Conservation (phyloP, 1,284 basidiomycete species). For the Clitocybe nebularis region DNA sequence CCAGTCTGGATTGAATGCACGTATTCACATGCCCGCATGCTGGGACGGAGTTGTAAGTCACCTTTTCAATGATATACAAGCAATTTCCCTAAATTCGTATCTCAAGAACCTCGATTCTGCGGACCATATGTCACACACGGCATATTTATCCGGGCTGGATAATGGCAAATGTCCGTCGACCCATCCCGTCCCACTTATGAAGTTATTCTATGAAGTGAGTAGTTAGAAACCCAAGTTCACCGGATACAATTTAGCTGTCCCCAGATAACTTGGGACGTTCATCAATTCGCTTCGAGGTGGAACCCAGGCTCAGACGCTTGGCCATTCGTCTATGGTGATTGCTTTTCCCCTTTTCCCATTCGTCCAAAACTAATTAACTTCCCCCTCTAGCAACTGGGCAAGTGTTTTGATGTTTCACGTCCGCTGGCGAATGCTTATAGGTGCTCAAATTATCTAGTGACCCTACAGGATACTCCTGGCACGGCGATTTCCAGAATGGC, state of each 20-base stretch:
- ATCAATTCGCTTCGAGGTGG: conserved; percentile 33
- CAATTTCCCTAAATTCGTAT: too few relatives aligned
- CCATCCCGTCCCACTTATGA: conserved; percentile 42
- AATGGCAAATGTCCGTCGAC: conserved; percentile 42
- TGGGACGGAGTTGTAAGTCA: conserved; percentile 41
- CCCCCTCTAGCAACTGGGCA: conserved; percentile 30
- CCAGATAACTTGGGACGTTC: conserved; percentile 39
- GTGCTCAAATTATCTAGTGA: conserved; percentile 25
- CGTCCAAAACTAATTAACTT: neutral
- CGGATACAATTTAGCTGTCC: too few relatives aligned
- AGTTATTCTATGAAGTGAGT: conserved; percentile 43
- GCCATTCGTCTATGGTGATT: conserved; percentile 37
- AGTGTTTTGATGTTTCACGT: conserved; percentile 8
- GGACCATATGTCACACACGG: conserved; percentile 38
- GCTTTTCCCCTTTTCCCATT: neutral
- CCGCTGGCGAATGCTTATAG: neutral
- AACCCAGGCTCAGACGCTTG: conserved; percentile 29
- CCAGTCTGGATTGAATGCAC: conserved; percentile 27
- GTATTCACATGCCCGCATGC: conserved; percentile 43
- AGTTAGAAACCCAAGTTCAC: neutral
- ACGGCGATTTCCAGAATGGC: conserved; percentile 47
- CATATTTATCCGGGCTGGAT: conserved; percentile 40
- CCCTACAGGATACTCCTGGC: conserved; percentile 43
- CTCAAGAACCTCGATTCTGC: conserved; percentile 33
- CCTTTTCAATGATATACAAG: neutral